Base-by-base conservation (phyloP, 345 rosid species). In the Angophora floribunda region DNA sequence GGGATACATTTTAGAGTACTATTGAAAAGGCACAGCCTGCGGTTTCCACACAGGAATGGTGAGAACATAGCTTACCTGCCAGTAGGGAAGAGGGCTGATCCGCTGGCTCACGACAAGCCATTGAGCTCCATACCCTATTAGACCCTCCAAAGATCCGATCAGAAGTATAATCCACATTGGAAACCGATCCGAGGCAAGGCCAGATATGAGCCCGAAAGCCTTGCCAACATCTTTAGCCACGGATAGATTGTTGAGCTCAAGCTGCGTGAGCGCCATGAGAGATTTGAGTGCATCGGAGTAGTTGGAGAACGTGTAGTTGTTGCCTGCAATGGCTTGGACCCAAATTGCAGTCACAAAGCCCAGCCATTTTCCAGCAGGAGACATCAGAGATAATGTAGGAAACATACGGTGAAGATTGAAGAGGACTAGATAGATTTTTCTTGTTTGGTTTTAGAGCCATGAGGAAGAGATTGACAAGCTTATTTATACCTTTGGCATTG, bases 181-280 rank as follows among this genome's bases (percentile, higher is more conserved):
- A 16, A 93, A 88, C 24, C 91, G 89, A 78, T 94, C 93, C 3
- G 93, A 92, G 89, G 96, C 94, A 5, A 94, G 92, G 14, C 96
- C 97, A 32, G 96, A 90, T 86, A 94, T 67, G n/a, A 94, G 93
- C 11, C 97, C 97, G 52, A 95, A 94, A 1, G 95, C 96, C 91
- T 94, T 94, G 49, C 97, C 97, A 9, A 92, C 90, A 87, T 95
- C 96, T 90, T 94, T 94, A 51, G 96, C 96, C 3, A 94, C 95
- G 0, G 96, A 93, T 55, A 94, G 94, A 32, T 89, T 90, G 88
- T 94, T 94, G 57, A 95, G 94, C 91, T 95, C 59, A 12, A 93
- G 88, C 92, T 92, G 96, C 52, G 93, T 89, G 26, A 94, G 94
- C 65, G 89, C 87, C 95, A 95, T 92, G 8, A 94, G 90, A n/a